phyloP scores from a whole-genome alignment of 2,329 filamentous ascomycete genomes.

The Clarireedia monteithiana region DNA sequence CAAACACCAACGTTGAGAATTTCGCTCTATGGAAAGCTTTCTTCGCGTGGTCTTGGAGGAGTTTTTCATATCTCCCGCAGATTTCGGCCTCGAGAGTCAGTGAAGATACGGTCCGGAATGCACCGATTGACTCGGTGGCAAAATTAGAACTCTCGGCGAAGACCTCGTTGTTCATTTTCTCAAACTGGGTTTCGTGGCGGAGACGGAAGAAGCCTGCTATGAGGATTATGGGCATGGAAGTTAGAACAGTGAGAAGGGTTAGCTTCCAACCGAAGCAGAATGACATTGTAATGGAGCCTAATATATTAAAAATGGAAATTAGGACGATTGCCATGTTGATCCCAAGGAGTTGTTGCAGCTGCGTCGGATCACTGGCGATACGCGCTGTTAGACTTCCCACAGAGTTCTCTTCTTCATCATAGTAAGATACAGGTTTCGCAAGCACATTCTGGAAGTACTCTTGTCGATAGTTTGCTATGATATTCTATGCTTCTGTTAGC shows the following conservation, averaged over 20 bases:
- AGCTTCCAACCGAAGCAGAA: conserved; percentile 74
- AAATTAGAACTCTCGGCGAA: conserved; percentile 57
- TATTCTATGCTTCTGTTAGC: conserved; percentile 18
- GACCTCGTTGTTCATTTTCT: conserved; percentile 46
- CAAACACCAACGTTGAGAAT: conserved; percentile 43
- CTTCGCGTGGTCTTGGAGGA: conserved; percentile 40
- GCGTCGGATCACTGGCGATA: conserved; percentile 40
- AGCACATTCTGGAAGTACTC: conserved; percentile 39
- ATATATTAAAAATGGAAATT: conserved; percentile 58
- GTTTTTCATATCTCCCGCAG: conserved; percentile 37
- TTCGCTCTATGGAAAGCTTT: conserved; percentile 41
- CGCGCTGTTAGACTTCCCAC: conserved; percentile 39
- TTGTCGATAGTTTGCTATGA: conserved; percentile 33
- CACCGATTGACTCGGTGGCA: conserved; percentile 53
- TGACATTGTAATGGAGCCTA: conserved; percentile 57
- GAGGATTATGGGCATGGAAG: conserved; percentile 45
- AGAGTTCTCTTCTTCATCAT: conserved; percentile 38
- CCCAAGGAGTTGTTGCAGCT: conserved; percentile 42
- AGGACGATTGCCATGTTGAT: conserved; percentile 45
- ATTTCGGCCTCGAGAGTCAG: conserved; percentile 56
- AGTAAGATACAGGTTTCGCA: conserved; percentile 35
- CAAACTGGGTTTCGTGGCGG: conserved; percentile 46
- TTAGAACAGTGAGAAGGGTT: conserved; percentile 56
- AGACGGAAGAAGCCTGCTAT: conserved; percentile 39
- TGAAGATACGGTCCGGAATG: conserved; percentile 54